Evolutionary conservation across 805 yeast species (phyloP).

Genomic region (Wickerhamiella azymoides): DNA sequence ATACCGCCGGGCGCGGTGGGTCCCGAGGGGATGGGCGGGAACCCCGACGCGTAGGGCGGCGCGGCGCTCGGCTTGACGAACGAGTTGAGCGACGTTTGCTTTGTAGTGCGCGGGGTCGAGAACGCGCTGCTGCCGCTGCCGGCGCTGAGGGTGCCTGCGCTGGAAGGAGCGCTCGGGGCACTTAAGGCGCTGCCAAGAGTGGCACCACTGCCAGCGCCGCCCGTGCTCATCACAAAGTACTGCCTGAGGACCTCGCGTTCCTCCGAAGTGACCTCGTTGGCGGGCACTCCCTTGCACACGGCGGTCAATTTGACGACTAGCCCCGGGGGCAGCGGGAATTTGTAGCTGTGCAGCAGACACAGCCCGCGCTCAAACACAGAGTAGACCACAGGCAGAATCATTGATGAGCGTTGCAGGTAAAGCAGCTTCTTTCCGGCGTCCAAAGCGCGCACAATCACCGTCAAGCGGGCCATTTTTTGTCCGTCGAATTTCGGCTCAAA

Average conservation of each 20-base stretch:
- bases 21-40: neutral
- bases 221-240: neutral
- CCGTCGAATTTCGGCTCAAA: neutral
- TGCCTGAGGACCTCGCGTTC: neutral
- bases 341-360: neutral
- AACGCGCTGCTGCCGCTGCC: neutral
- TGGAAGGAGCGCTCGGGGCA: neutral
- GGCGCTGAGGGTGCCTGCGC: neutral
- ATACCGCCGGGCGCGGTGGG: no score
- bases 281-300: neutral
- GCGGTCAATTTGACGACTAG: neutral
- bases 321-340: neutral
- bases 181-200: neutral
- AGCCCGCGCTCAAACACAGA: neutral
- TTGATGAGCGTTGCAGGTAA: neutral
- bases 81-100: neutral
- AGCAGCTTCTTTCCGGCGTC: neutral
- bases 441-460: neutral
- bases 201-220: neutral
- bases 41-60: neutral
- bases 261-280: neutral
- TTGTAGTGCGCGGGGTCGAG: neutral
- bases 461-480: neutral
- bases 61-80: neutral
- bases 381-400: neutral